Evolutionary conservation across 768 basidiomycete genomes (phyloP).

Genomic region (Tulasnella sp.): DNA sequence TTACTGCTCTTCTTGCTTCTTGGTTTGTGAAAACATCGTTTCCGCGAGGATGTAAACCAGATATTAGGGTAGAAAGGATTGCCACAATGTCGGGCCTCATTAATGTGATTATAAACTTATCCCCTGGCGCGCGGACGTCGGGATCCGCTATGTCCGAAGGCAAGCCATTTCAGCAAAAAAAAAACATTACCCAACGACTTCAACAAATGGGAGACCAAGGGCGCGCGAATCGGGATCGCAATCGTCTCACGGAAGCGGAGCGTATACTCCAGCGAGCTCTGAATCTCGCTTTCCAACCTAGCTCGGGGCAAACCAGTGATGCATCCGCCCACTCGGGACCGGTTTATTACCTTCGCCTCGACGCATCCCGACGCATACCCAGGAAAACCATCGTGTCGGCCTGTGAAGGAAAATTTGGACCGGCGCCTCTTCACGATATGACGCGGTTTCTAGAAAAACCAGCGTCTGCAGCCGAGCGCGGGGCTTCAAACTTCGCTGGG

Average conservation of each 20-base stretch:
- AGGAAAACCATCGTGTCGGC: not conserved
- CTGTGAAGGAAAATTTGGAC: not conserved
- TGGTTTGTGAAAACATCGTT: not conserved
- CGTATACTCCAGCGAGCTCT: not conserved
- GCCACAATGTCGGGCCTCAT: too few relatives aligned
- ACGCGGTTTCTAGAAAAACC: not conserved
- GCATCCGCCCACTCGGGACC: not conserved
- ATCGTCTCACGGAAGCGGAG: not conserved
- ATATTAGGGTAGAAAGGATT: too few relatives aligned
- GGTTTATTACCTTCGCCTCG: not conserved
- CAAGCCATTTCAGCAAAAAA: not conserved
- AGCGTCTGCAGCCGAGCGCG: not conserved
- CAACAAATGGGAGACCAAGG: not conserved
- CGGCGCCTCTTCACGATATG: not conserved
- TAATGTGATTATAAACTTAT: not conserved
- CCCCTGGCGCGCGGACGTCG: too few relatives aligned
- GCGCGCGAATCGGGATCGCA: not conserved
- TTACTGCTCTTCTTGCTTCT: not conserved
- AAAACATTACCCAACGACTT: not conserved
- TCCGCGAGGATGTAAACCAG: not conserved
- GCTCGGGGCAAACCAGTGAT: not conserved
- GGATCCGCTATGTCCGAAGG: too few relatives aligned
- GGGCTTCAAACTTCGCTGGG: not conserved
- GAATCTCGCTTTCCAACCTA: not conserved
- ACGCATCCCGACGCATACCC: not conserved